Percentiles rank a stretch among this genome's conserved stretches.
These are phyloP conservation scores for Apiotrichum akiyoshidainum DNA, from an alignment of 1,284 basidiomycete species.

Conservation along the genomic window DNA sequence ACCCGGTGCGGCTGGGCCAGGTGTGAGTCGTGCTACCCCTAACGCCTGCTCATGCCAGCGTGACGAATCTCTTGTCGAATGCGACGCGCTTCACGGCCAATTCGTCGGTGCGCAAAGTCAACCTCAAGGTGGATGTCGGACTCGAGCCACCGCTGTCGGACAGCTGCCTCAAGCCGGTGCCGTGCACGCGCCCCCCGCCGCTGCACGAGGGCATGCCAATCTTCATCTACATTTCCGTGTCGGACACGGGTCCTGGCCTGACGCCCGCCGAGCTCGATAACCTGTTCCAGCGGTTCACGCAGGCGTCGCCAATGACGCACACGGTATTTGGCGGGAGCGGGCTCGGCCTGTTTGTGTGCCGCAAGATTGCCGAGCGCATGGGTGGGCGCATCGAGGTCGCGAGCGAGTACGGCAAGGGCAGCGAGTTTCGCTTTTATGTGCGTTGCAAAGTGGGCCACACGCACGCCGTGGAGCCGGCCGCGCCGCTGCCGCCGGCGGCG, in stretches of 20 bases:
- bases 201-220: constrained; percentile 14
- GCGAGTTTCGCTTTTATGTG: constrained; percentile 51
- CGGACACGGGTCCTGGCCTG: constrained; percentile 35
- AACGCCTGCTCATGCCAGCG: no score
- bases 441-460: no score
- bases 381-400: constrained; percentile 31
- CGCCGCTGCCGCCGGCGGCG: no score
- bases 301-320: constrained; percentile 28
- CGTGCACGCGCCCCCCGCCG: not conserved
- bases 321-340: constrained; percentile 36
- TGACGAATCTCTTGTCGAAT: constrained; percentile 35
- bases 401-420: constrained; percentile 26
- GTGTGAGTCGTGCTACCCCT: constrained; percentile 9
- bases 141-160: constrained; percentile 17
- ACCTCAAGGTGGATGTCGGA: constrained; percentile 23
- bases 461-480: no score
- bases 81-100: constrained; percentile 26
- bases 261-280: constrained; percentile 22
- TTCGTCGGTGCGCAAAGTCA: constrained; percentile 5
- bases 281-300: constrained; percentile 33
- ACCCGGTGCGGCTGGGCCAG: constrained; percentile 31
- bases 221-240: constrained; percentile 21
- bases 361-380: constrained; percentile 30
- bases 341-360: constrained; percentile 34
- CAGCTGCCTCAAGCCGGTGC: constrained; percentile 7